Evolutionary conservation across 2,329 filamentous ascomycete species (phyloP), one percentile per base, ranked within the genome.

Genomic region (Stagonosporopsis tanaceti): DNA sequence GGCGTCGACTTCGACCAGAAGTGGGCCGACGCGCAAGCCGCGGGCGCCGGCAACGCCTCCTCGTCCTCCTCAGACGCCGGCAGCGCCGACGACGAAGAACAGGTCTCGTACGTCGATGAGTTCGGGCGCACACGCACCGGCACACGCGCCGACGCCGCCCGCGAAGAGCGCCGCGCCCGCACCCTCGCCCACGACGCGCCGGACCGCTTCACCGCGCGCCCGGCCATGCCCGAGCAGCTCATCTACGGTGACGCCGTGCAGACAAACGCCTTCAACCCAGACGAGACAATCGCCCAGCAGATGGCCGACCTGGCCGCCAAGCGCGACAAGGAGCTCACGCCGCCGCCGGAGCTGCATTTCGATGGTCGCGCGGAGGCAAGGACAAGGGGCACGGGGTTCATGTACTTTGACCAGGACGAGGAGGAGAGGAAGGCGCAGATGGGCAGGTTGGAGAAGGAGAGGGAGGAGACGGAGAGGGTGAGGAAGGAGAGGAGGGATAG

Each of bases 1-100:
- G 77, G 96, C 25, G 89, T 99, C 2, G 94, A 99, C 78, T 99
- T 99, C 76, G 95, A 98, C 77, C 84, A 89, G 59, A 99, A 98
- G 79, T 98, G 95, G 93, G 92, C 90, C 0, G 91, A 96, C 71
- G 79, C 81, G 24, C 81, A 87, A 52, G 77, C 75, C 3, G 69
- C 71, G 1, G 77, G 72, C 50, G 78, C 81, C 56, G 60, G 79
- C 6, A 76, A 75, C 2, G 77, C 79, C 1, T 79, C 80, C 14
- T 76, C 63, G 41, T 72, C 59, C 12, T 72, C 59, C 14, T 72
- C 73, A 1, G 78, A 78, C 8, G 3, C 15, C 63, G 57, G 61
- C n/a, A 58, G 61, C n/a, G 76, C 80, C 44, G 75, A 81, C 41
- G 80, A 83, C 25, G 89, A 93, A 51, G 89, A 93, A 51, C 76